phyloP scores from a whole-genome alignment of 768 basidiomycete species.

The Sarcodon aspratus region DNA sequence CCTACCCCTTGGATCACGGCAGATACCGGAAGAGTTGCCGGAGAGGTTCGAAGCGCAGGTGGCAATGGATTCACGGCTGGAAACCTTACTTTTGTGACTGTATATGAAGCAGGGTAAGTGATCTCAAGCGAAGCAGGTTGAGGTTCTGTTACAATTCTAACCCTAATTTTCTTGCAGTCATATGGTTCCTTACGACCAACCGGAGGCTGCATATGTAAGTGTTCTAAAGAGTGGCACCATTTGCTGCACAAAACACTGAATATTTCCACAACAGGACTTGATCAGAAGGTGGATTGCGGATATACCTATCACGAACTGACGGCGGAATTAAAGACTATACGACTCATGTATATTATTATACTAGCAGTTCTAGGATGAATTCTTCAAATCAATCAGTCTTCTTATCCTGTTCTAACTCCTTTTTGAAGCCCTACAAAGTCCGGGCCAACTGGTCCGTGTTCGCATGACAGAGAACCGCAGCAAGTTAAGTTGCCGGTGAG shows the following conservation, averaged over 20 bases:
- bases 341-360: too few species aligned
- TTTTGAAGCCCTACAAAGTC: conserved; percentile 66
- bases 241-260: background rate
- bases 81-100: conserved; percentile 74
- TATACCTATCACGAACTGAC: conserved; percentile 26
- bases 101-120: conserved; percentile 71
- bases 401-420: conserved; percentile 45
- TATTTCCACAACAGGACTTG: conserved; percentile 32
- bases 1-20: conserved; percentile 46
- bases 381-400: background rate
- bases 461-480: conserved; percentile 57
- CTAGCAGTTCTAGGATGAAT: too few species aligned
- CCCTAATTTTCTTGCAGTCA: conserved; percentile 36
- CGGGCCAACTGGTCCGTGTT: conserved; percentile 57
- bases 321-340: too few species aligned
- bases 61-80: conserved; percentile 56
- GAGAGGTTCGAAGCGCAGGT: conserved; percentile 62
- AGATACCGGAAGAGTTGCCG: conserved; percentile 42
- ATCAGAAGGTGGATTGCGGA: conserved; percentile 49
- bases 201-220: conserved; percentile 71
- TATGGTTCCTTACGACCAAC: conserved; percentile 88
- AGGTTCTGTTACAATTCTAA: background rate
- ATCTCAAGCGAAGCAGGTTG: background rate
- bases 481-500: conserved; percentile 61
- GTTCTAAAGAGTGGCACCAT: background rate